Percentiles rank a stretch among this genome's conserved stretches.
These are phyloP conservation scores for Chaetomidium leptoderma DNA, from an alignment of 495 filamentous ascomycete species.

Conservation along the genomic window DNA sequence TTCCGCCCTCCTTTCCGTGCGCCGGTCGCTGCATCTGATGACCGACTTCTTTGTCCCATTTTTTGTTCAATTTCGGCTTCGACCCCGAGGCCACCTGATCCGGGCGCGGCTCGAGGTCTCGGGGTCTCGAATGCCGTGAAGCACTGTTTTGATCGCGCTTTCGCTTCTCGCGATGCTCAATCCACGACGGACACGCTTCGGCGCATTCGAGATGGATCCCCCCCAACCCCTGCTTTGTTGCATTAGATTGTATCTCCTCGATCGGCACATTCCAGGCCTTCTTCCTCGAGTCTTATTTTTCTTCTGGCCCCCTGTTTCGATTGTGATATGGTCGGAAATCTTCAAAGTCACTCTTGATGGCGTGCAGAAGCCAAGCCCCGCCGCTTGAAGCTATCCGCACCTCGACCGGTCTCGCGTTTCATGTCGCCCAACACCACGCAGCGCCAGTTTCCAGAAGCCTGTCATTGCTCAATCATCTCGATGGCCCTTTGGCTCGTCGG, in stretches of 20 bases:
- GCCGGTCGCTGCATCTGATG: constrained; percentile 4
- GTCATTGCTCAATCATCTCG: constrained; percentile 3
- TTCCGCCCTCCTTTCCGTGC: constrained; percentile 19
- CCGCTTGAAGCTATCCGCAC: constrained; percentile 45
- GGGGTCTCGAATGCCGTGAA: constrained; percentile 10
- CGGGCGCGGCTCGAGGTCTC: background rate
- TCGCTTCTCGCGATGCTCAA: constrained; percentile 23
- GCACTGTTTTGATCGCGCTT: constrained; percentile 27
- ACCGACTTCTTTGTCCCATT: constrained; percentile 17
- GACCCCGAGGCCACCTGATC: constrained; percentile 1
- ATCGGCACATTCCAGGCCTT: constrained; percentile 29
- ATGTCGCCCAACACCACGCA: constrained; percentile 11
- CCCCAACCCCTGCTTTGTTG: constrained; percentile 33
- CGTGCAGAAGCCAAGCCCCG: background rate
- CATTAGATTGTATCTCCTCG: constrained; percentile 14
- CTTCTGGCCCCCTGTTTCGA: background rate
- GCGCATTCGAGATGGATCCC: constrained; percentile 34
- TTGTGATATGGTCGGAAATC: constrained; percentile 1
- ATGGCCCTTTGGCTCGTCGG: background rate
- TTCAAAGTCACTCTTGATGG: constrained; percentile 28
- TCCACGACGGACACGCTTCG: constrained; percentile 16
- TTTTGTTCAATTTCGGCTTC: constrained; percentile 22
- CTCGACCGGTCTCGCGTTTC: constrained; percentile 15
- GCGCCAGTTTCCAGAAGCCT: background rate
- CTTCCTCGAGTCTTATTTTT: constrained; percentile 14